Evolutionary conservation across 306 rosid species (phyloP), one percentile per base, ranked within the genome.

Genomic region (Adenanthera pavonina): DNA sequence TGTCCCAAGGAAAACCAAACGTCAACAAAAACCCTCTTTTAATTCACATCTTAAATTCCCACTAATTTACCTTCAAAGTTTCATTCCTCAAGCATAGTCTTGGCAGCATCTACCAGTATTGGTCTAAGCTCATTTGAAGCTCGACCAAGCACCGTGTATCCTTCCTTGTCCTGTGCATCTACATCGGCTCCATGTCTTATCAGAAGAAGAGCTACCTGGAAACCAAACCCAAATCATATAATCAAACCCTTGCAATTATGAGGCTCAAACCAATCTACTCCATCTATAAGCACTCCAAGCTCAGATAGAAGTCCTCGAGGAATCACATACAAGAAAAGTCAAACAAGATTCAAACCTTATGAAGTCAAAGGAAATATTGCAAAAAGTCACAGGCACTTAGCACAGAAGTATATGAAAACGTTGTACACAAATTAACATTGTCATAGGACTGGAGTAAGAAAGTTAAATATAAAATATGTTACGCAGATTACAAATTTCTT

Each of bases 111-210:
- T 40, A 93, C 80, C 51, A 95, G 69, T 41, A 49, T 47, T 6
- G 97, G 82, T 70, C 97, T 88, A 25, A 93, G 85, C 4, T 93
- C 94, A 61, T 7, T 75, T 0, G 94, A 69, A 80, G 97, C 95
- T 81, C 97, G 92, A 78, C 99, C 99, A 16, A 93, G 97, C 62
- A 95, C 99, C 0, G 97, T 93, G 91, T 89, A 95, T 69, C 97
- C 99, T 93, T 95, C 99, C 85, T 85, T 90, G 89, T 93, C 98
- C 85, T 86, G 92, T 34, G 88, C 90, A 75, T 95, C 99, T 65
- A 93, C 94, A 73, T 95, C 92, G 7, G 99, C 99, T 83, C 99
- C 98, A 69, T 95, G 98, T 86, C 98, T 90, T 82, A 90, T 69
- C 74, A 95, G 91, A 78, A 93, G 99, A 49, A 95, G 90, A 36